Conservation (phyloP, 306 rosid species). For the Clitoria ternatea region DNA sequence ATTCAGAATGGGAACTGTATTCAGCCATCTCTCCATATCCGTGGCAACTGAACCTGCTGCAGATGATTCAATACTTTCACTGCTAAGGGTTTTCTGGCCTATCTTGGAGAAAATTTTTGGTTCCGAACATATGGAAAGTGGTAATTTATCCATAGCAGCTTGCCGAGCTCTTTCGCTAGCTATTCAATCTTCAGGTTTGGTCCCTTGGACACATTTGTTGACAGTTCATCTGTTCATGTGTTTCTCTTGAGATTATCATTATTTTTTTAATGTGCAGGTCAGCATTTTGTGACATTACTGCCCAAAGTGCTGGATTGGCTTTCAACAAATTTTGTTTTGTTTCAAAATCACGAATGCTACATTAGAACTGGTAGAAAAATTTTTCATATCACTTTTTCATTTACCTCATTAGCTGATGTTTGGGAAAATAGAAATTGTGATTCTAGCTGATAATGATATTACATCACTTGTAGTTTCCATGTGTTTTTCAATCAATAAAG, state of each 20-base stretch:
- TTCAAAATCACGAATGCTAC: conserved; percentile 91
- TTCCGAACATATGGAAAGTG: conserved; percentile 88
- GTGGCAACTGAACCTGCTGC: conserved; percentile 47
- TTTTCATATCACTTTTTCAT: conserved; percentile 17
- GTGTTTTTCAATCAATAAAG: neutral
- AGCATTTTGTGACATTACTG: conserved; percentile 65
- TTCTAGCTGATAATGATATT: neutral
- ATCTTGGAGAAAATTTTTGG: conserved; percentile 76
- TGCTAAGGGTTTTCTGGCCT: conserved; percentile 85
- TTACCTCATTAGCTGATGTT: too few relatives aligned
- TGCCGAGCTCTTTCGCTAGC: conserved; percentile 93
- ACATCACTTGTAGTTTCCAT: neutral
- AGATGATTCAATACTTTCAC: conserved; percentile 72
- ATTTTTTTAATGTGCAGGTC: conserved; percentile 55
- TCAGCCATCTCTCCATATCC: conserved; percentile 67
- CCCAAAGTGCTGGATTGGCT: conserved; percentile 85
- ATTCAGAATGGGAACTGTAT: conserved; percentile 90
- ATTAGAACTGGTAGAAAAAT: conserved; percentile 75
- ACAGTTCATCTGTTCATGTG: neutral
- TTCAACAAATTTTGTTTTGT: conserved; percentile 70
- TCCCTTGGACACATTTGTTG: conserved; percentile 8
- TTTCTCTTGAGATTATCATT: conserved; percentile 5
- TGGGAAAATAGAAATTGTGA: neutral
- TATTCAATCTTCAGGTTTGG: conserved; percentile 84
- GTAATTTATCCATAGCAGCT: conserved; percentile 79